phyloP scores from a whole-genome alignment of 1,284 basidiomycete genomes.

The Trichosporon ovoides region DNA sequence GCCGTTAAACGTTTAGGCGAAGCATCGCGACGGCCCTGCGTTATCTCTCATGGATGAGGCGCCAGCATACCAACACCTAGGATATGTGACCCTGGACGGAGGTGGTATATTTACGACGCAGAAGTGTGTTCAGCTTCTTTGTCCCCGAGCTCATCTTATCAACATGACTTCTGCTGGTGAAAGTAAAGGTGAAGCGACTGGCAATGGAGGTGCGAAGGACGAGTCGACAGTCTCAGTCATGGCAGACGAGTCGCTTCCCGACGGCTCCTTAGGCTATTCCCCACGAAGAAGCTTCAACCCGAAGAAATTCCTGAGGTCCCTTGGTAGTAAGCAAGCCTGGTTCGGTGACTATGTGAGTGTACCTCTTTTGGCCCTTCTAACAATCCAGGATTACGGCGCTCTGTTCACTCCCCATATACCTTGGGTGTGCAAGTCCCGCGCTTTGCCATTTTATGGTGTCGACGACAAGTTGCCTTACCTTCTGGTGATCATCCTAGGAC shows the following conservation, averaged over 20 bases:
- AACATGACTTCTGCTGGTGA: neutral
- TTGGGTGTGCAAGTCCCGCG: constrained; percentile 21
- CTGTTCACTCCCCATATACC: constrained; percentile 35
- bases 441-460: constrained; percentile 32
- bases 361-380: neutral
- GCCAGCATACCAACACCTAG: too few relatives aligned
- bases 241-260: neutral
- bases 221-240: neutral
- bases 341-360: constrained; percentile 23
- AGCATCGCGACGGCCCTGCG: too few relatives aligned
- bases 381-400: constrained; percentile 26
- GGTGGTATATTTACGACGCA: too few relatives aligned
- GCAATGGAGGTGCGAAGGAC: neutral
- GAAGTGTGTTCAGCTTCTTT: too few relatives aligned
- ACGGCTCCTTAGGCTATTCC: constrained; percentile 16
- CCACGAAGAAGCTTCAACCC: constrained; percentile 4
- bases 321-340: constrained; percentile 27
- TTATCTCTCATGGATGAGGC: too few relatives aligned
- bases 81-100: too few relatives aligned
- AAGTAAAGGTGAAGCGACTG: neutral
- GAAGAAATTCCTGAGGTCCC: constrained; percentile 14
- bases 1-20: too few relatives aligned
- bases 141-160: too few relatives aligned
- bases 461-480: constrained; percentile 29
- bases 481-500: constrained; percentile 31